Conservation (phyloP, 208 protist genomes). For the Wallacemonas collosoma region DNA sequence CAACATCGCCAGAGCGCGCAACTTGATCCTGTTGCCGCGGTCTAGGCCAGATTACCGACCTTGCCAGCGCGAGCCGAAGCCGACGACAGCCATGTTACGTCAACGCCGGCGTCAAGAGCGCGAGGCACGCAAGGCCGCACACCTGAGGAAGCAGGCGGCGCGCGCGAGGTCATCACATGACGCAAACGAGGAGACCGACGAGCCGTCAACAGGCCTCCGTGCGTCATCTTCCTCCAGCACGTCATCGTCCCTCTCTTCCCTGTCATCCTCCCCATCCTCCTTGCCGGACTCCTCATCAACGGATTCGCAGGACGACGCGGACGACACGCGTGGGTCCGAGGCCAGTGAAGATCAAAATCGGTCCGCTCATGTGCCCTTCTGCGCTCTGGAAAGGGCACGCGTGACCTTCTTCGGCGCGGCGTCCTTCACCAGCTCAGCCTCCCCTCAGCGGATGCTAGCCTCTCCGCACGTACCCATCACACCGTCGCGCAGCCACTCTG, state of each 20-base stretch:
- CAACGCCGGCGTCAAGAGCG: slow-evolving; percentile 9
- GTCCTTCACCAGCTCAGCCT: slow-evolving; percentile 67
- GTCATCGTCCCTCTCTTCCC: not conserved
- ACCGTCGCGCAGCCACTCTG: slow-evolving; percentile 21
- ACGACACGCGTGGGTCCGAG: not conserved
- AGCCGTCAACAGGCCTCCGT: not conserved
- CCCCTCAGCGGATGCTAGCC: slow-evolving; percentile 46
- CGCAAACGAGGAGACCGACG: not conserved
- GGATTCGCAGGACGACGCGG: slow-evolving; percentile 2
- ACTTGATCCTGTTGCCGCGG: slow-evolving; percentile 64
- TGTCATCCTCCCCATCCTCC: not conserved
- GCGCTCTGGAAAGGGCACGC: slow-evolving; percentile 63
- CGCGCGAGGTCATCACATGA: not conserved
- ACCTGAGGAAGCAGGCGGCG: not conserved
- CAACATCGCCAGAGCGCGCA: slow-evolving; percentile 60
- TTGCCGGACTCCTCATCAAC: not conserved
- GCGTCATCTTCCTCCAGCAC: not conserved
- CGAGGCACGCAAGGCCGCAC: not conserved
- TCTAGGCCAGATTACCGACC: slow-evolving; percentile 59
- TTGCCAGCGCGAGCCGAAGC: slow-evolving; percentile 38
- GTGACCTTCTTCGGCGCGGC: slow-evolving; percentile 65
- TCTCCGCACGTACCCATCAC: slow-evolving; percentile 58
- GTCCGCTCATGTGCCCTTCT: slow-evolving; percentile 13
- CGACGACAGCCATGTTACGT: slow-evolving; percentile 14
- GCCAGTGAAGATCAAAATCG: too few relatives aligned